Evolutionary conservation across 1,139 yeast genomes (phyloP), one percentile per base, ranked within the genome.

Genomic region (Sugiyamaella paludigena): DNA sequence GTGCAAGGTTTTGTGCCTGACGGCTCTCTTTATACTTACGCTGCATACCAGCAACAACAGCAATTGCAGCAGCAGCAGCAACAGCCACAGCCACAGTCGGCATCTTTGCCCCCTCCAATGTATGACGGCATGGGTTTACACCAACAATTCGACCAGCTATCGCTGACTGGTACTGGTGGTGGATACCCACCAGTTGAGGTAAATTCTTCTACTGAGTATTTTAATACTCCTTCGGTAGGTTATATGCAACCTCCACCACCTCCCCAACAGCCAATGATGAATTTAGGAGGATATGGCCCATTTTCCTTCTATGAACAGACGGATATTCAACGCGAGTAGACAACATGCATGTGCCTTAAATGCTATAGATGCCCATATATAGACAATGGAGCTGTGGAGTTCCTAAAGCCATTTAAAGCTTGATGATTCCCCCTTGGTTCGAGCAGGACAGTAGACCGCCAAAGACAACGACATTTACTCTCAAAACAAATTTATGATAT

Each of bases 131-230:
- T 31, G 34, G 34, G 30, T 9, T 35, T 47, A 31, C 43, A 47
- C 29, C 54, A 46, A 33, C 58, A 52, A 29, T 53, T 54, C 43
- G 58, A 54, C 15, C 57, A 53, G 37, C 10, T 51, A 43, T 32
- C 44, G 33, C 26, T 54, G 43, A 45, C 36, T 35, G 32, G 36
- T 28, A 27, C 28, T 10, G 13, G 33, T 16, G 36, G 44, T 29
- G 40, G 36, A 35, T 42, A 42, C 24, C 45, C 28, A 13, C 36
- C 35, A n/a, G 39, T 35, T 13, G 35, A 29, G 10, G n/a, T 12
- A 15, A 12, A 28, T 16, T 32, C 41, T 19, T 37, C 30, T 30
- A 24, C 42, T 24, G 34, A 37, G 31, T 36, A 40, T 30, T 33
- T 32, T 33, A 39, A 31, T 29, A 29, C 36, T 19, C 11, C 24